Evolutionary conservation across 306 rosid genomes (phyloP), one percentile per base, ranked within the genome.

Genomic region (Castanospermum australe): DNA sequence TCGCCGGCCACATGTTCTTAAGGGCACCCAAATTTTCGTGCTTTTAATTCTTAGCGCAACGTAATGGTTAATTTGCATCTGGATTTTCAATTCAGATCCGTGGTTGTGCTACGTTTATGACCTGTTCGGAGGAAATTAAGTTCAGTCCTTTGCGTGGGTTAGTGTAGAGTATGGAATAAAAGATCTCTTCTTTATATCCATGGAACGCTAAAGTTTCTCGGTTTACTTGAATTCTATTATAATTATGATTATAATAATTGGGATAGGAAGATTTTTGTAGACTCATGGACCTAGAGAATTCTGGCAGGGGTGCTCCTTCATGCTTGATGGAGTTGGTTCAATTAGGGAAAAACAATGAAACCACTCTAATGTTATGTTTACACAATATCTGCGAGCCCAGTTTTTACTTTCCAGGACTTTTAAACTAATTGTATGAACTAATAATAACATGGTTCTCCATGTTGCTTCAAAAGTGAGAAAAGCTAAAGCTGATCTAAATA

Each of bases 21-120:
- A 33, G 50, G 21, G 8, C 8, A 56, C 41, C 57, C 68, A 6
- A 15, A 15, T 21, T 57, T 33, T 24, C 8, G 10, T 21, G 0
- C 38, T 56, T 22, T 21, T 2, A 18, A 55, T 54, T 71, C 36
- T 72, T 9, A 5, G 1, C 9, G 22, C 9, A 66, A 57, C 5
- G 14, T 33, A 9, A 32, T 18, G 32, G 42, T 57, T 8, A 11
- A 55, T 21, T 9, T 18, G 38, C 33, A 22, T 41, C 1, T 70
- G 42, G 50, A 67, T 33, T 38, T 47, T 63, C 11, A 17, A 5
- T 55, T 41, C 21, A 59, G 80, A 77, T 80, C 82, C 76, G 77
- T 32, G 47, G 63, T 75, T 61, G 70, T 50, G 47, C 50, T 36
- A 10, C 17, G 44, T 57, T 77, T 60, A 60, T 42, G 62, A 41